Evolutionary conservation across 179 eudicot genomes (phyloP).

Genomic region (Silene noctiflora): DNA sequence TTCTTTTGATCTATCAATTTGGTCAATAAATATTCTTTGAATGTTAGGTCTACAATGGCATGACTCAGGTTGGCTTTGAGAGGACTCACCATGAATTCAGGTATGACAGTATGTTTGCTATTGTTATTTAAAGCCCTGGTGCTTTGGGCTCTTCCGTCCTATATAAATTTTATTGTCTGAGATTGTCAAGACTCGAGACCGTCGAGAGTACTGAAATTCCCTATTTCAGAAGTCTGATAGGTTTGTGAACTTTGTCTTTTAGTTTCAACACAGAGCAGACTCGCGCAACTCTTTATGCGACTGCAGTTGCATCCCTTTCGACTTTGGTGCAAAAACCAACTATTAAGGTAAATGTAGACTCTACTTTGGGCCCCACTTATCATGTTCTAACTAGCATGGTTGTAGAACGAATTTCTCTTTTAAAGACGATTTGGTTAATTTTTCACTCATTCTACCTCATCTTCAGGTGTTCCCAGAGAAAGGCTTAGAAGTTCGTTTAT

Average conservation of each 20-base stretch:
- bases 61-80: conserved; percentile 88
- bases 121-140: neutral
- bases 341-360: conserved; percentile 46
- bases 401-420: neutral
- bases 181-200: neutral
- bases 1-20: conserved; percentile 1
- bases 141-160: conserved; percentile 10
- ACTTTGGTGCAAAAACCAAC: conserved; percentile 67
- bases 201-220: neutral
- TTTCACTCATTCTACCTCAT: neutral
- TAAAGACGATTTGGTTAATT: neutral
- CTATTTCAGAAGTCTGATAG: conserved; percentile 4
- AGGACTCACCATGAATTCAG: conserved; percentile 64
- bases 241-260: conserved; percentile 24
- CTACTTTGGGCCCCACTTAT: conserved; percentile 2
- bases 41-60: conserved; percentile 83
- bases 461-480: conserved; percentile 61
- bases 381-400: neutral
- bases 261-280: conserved; percentile 86
- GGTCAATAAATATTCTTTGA: conserved; percentile 15
- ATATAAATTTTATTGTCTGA: neutral
- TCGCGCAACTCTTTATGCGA: conserved; percentile 67
- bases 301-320: conserved; percentile 78
- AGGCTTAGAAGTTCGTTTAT: conserved; percentile 73
- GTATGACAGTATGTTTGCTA: conserved; percentile 24